Conservation (phyloP, 495 filamentous ascomycete genomes). For the Pyrenula aspistea region DNA sequence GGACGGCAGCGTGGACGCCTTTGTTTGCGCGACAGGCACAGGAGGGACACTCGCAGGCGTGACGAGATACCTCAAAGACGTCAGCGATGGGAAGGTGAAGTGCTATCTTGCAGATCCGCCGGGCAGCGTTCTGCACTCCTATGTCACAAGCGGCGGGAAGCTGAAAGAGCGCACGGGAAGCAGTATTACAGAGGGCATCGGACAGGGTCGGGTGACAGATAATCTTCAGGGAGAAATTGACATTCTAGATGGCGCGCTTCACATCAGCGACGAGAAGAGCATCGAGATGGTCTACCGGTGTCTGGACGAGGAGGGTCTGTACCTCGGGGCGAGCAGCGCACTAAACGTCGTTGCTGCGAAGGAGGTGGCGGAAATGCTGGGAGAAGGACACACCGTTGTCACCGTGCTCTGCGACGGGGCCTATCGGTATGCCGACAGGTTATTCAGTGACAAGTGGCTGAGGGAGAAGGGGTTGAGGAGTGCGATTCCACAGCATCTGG, state of each 20-base stretch:
- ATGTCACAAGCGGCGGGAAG: slow-evolving; percentile 75
- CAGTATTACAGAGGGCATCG: slow-evolving; percentile 95
- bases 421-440: slow-evolving; percentile 85
- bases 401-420: slow-evolving; percentile 92
- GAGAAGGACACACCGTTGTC: slow-evolving; percentile 81
- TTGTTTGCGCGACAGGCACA: slow-evolving; percentile 91
- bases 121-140: slow-evolving; percentile 82
- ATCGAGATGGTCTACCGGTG: slow-evolving; percentile 98
- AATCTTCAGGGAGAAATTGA: slow-evolving; percentile 80
- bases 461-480: slow-evolving; percentile 67
- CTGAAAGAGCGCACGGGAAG: slow-evolving; percentile 70
- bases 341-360: slow-evolving; percentile 93
- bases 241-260: slow-evolving; percentile 73
- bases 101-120: slow-evolving; percentile 88
- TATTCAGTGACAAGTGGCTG: slow-evolving; percentile 87
- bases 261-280: slow-evolving; percentile 82
- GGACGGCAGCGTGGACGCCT: slow-evolving; percentile 73
- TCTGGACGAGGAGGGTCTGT: slow-evolving; percentile 91
- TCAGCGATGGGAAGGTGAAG: slow-evolving; percentile 70
- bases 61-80: slow-evolving; percentile 80
- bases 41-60: slow-evolving; percentile 83
- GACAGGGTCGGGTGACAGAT: slow-evolving; percentile 91
- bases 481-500: slow-evolving; percentile 74
- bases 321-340: slow-evolving; percentile 85
- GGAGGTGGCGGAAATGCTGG: slow-evolving; percentile 84